Evolutionary conservation across 139 green algal genomes (phyloP).

Genomic region (Desmodesmus armatus): DNA sequence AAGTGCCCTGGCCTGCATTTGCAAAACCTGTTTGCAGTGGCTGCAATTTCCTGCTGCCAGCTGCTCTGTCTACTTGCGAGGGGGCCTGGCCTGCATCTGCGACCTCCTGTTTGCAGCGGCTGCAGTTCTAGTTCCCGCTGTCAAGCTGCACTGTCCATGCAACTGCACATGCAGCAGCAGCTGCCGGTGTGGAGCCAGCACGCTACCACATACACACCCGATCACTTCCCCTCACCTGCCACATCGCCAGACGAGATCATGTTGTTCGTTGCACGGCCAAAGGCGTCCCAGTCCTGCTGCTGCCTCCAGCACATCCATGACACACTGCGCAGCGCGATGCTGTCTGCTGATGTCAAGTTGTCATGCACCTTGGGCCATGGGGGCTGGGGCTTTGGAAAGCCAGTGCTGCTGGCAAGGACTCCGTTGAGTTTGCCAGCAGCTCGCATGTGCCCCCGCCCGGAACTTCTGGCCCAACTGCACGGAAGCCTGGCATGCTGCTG

Average conservation of each 20-base stretch:
- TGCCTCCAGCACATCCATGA: conserved; percentile 10
- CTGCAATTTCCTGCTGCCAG: neutral
- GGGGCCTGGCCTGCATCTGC: neutral
- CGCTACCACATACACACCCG: no score
- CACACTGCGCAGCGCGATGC: neutral
- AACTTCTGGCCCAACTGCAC: conserved; percentile 8
- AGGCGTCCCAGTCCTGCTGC: neutral
- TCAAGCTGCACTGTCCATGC: neutral
- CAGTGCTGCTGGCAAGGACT: neutral
- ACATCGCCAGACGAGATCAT: no score
- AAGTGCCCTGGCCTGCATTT: neutral
- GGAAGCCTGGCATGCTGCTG: conserved; percentile 1
- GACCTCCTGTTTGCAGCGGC: neutral
- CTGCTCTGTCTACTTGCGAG: neutral
- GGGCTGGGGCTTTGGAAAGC: neutral
- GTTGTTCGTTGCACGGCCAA: neutral
- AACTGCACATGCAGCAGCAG: neutral
- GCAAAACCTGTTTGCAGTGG: neutral
- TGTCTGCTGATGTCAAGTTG: neutral
- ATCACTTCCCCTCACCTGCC: no score
- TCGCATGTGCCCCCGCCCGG: neutral
- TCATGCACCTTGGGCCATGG: neutral
- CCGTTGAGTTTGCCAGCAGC: conserved; percentile 7
- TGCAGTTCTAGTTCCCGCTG: neutral
- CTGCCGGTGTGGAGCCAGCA: conserved; percentile 15